Evolutionary conservation across 2,329 filamentous ascomycete genomes (phyloP).

Genomic region (Fusarium brachygibbosum): DNA sequence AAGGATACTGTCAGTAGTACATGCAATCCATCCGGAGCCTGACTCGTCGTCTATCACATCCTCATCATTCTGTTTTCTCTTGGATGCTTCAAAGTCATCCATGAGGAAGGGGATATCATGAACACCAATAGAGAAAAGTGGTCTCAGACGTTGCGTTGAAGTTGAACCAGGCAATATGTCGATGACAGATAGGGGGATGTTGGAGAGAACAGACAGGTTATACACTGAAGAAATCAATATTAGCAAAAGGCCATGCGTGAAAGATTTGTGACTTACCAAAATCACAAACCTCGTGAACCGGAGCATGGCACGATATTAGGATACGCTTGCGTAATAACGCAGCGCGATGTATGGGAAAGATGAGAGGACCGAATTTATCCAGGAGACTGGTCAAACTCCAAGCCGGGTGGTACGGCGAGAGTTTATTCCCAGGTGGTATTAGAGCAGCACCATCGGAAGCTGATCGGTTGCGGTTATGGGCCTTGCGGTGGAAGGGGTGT

Average conservation of each 20-base stretch:
- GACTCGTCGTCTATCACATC: conserved; percentile 60
- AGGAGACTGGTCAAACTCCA: conserved; percentile 83
- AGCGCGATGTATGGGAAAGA: conserved; percentile 91
- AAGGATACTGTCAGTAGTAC: conserved; percentile 94
- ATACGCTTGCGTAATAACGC: conserved; percentile 90
- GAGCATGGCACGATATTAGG: conserved; percentile 85
- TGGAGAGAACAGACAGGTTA: conserved; percentile 91
- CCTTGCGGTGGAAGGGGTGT: conserved; percentile 54
- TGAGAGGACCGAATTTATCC: conserved; percentile 87
- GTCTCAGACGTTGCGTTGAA: conserved; percentile 75
- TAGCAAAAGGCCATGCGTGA: background rate
- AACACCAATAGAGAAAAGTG: conserved; percentile 93
- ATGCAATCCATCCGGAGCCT: conserved; percentile 86
- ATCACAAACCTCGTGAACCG: conserved; percentile 87
- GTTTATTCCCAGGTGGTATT: conserved; percentile 71
- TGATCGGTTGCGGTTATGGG: conserved; percentile 69
- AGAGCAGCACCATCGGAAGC: conserved; percentile 72
- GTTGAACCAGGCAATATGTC: conserved; percentile 75
- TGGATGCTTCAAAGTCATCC: conserved; percentile 67
- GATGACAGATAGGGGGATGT: conserved; percentile 80
- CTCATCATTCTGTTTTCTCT: conserved; percentile 55
- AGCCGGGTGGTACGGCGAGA: conserved; percentile 87
- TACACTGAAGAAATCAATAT: conserved; percentile 74
- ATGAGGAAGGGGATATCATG: conserved; percentile 89
- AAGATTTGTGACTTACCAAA: conserved; percentile 74